Evolutionary conservation across 768 basidiomycete species (phyloP), one percentile per base, ranked within the genome.

Genomic region (Chalciporus sphaerocephalus): DNA sequence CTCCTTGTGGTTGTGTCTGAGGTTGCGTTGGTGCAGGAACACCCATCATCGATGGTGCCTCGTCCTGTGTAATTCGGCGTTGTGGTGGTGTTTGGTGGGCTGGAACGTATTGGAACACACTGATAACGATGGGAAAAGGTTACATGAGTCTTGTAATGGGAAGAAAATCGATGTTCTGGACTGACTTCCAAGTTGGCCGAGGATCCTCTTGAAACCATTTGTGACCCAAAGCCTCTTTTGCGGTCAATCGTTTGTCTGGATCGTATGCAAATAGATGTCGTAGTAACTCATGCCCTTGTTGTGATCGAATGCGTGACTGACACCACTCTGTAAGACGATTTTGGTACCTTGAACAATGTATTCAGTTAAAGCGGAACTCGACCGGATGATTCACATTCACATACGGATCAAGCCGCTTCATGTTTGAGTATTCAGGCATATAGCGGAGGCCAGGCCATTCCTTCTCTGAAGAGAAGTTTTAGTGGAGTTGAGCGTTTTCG

Each of bases 181-280:
- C 87, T 53, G 53, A 96, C 94, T 95, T 92, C 62, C 74, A 74
- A 15, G 86, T 87, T 2, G 94, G 90, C 35, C 75, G 75, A 8
- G 92, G 92, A 7, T 94, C 94, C 60, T 95, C 92, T 18, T 79
- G 76, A 65, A 98, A 99, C 92, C 94, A 99, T 52, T 78, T 78
- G 64, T 97, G 94, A 16, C 72, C 73, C 1, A 99, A 70, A 0
- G 92, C 87, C 48, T 89, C 81, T 52, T 78, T 75, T 1, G 93
- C 92, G 0, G 85, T 92, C 33, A 97, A 76, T 24, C 96, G 75
- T 50, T 75, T 80, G 56, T 88, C 87, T 1, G 95, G 95, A 65
- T 97, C 91, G 68, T 93, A 98, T 9, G 79, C 78, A 62, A 99
- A 95, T 28, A 98, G 74, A 48, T 81, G 76, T 11, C 77, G 76